phyloP scores from a whole-genome alignment of 192 early-diverging fungal species.

The Coemansia sp. region DNA sequence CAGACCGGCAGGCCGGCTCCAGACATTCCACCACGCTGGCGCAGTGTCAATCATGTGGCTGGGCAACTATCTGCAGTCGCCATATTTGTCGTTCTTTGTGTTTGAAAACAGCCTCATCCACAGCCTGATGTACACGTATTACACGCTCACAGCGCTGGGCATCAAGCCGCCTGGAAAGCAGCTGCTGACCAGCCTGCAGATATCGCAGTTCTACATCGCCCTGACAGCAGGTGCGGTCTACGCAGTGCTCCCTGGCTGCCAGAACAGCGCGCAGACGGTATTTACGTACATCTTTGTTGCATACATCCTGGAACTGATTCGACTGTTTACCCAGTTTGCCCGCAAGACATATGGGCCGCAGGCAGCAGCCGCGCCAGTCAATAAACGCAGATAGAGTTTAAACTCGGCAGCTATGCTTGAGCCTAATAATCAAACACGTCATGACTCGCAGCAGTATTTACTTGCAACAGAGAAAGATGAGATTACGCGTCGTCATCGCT shows the following conservation, averaged over 20 bases:
- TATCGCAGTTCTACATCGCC: constrained; percentile 80
- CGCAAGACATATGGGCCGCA: constrained; percentile 62
- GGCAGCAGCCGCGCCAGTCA: not conserved
- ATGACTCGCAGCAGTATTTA: not conserved
- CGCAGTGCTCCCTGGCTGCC: constrained; percentile 61
- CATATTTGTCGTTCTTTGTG: constrained; percentile 84
- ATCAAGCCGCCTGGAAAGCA: constrained; percentile 77
- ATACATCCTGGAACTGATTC: constrained; percentile 74
- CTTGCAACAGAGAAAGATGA: not conserved
- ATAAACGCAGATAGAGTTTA: constrained; percentile 19
- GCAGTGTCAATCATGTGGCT: constrained; percentile 87
- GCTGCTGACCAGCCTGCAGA: constrained; percentile 79
- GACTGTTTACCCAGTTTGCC: constrained; percentile 80
- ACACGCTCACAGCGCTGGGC: constrained; percentile 72
- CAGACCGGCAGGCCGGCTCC: constrained; percentile 65
- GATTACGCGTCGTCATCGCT: constrained; percentile 11
- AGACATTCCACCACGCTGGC: constrained; percentile 86
- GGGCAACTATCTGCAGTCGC: constrained; percentile 71
- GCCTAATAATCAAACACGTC: no score
- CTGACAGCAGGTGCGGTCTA: constrained; percentile 63
- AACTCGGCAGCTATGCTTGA: not conserved
- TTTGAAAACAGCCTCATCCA: constrained; percentile 82
- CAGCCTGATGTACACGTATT: constrained; percentile 86
- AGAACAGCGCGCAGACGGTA: constrained; percentile 54
- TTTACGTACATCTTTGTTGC: constrained; percentile 67